These are phyloP conservation scores for Akanthomyces dipterigenus DNA, from an alignment of 2,329 filamentous ascomycete species.

Conservation along the genomic window DNA sequence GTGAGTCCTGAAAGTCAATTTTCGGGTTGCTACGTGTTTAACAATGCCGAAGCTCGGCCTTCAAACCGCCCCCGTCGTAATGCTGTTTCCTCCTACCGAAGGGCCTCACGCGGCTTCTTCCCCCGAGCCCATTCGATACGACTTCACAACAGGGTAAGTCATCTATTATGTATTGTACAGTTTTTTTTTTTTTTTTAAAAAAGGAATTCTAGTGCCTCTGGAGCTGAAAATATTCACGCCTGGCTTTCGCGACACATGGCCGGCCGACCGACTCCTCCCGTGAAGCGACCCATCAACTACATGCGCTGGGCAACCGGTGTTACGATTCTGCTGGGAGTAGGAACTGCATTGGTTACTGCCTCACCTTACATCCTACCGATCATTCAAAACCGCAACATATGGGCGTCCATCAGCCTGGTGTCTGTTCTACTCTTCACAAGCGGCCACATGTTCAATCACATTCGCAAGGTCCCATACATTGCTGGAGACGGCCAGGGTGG, in stretches of 20 bases:
- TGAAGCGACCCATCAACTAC: conserved; percentile 85
- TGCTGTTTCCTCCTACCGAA: conserved; percentile 78
- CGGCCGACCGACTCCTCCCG: conserved; percentile 67
- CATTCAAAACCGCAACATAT: conserved; percentile 84
- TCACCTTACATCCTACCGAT: conserved; percentile 76
- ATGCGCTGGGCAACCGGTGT: conserved; percentile 61
- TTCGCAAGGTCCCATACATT: conserved; percentile 91
- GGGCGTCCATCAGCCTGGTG: conserved; percentile 86
- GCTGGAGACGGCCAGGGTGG: conserved; percentile 77
- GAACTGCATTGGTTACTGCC: conserved; percentile 63
- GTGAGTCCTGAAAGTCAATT: conserved; percentile 40
- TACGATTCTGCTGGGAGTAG: conserved; percentile 60
- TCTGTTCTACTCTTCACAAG: conserved; percentile 87
- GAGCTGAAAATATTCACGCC: conserved; percentile 68
- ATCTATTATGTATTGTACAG: background rate
- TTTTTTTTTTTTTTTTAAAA: conserved; percentile 9
- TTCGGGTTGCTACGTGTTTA: background rate
- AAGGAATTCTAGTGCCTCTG: conserved; percentile 49
- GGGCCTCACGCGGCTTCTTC: conserved; percentile 71
- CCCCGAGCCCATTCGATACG: conserved; percentile 66
- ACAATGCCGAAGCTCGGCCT: conserved; percentile 62
- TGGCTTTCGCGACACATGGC: conserved; percentile 78
- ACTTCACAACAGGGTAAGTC: conserved; percentile 73
- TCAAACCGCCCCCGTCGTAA: conserved; percentile 85
- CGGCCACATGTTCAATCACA: conserved; percentile 99